A percentile compares a stretch with the other conserved stretches of the same genome.
Evolutionary conservation across 2,329 filamentous ascomycete genomes (phyloP).

Genomic region (Botrytis porri): DNA sequence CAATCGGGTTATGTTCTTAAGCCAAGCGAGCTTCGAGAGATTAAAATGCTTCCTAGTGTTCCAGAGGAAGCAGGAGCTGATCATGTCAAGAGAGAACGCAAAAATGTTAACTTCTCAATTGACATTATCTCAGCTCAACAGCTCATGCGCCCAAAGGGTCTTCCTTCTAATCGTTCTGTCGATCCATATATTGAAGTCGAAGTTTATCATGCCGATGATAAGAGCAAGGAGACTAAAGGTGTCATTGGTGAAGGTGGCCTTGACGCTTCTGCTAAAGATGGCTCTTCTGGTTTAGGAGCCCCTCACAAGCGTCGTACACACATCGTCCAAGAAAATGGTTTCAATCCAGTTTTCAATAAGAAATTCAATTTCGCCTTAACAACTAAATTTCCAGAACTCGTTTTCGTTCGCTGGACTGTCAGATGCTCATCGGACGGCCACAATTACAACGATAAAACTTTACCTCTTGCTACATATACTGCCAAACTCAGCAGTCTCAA

Average conservation of each 20-base stretch:
- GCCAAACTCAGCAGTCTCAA: conserved; percentile 87
- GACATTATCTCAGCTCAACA: conserved; percentile 93
- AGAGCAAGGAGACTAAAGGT: conserved; percentile 79
- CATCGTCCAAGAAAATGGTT: conserved; percentile 83
- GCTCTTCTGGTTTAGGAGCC: conserved; percentile 64
- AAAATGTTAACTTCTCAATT: conserved; percentile 79
- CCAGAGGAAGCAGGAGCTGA: conserved; percentile 50
- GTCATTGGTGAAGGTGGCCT: conserved; percentile 63
- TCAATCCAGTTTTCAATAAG: conserved; percentile 85
- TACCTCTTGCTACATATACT: conserved; percentile 81
- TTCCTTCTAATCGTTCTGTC: conserved; percentile 71
- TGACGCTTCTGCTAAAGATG: conserved; percentile 61
- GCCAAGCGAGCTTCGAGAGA: conserved; percentile 77
- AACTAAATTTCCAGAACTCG: conserved; percentile 90
- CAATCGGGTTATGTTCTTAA: conserved; percentile 91
- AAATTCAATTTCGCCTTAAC: conserved; percentile 77
- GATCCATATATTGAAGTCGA: conserved; percentile 95
- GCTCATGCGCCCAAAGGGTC: conserved; percentile 75
- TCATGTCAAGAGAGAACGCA: conserved; percentile 68
- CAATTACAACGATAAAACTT: conserved; percentile 59
- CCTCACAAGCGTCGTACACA: conserved; percentile 77
- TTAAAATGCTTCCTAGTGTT: conserved; percentile 56
- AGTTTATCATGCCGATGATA: conserved; percentile 91
- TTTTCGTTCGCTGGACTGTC: conserved; percentile 91
- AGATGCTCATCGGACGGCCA: conserved; percentile 80